A percentile compares a stretch with the other conserved stretches of the same genome.
These are phyloP conservation scores for Phaffia rhodozyma DNA, from an alignment of 1,284 basidiomycete genomes.

Conservation along the genomic window DNA sequence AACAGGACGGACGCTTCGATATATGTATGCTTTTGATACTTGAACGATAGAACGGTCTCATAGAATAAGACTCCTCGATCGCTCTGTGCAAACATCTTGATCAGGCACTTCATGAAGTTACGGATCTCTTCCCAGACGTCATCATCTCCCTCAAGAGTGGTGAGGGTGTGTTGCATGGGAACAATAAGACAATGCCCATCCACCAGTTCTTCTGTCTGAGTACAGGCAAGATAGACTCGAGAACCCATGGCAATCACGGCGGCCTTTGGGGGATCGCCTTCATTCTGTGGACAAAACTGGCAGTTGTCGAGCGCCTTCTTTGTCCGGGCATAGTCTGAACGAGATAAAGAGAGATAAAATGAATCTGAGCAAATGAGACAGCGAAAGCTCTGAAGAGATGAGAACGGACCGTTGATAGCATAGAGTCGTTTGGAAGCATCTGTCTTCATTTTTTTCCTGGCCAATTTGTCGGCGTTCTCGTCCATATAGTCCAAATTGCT, in stretches of 20 bases:
- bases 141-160: conserved; percentile 85
- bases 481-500: conserved; percentile 89
- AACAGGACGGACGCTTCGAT: conserved; percentile 52
- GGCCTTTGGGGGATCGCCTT: conserved; percentile 65
- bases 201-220: conserved; percentile 70
- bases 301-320: conserved; percentile 80
- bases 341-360: neutral
- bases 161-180: conserved; percentile 85
- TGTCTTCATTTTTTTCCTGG: conserved; percentile 82
- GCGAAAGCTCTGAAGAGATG: neutral
- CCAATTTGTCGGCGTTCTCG: conserved; percentile 85
- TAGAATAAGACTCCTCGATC: conserved; percentile 86
- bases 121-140: conserved; percentile 95
- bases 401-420: conserved; percentile 69
- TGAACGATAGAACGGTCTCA: conserved; percentile 78
- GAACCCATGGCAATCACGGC: conserved; percentile 84
- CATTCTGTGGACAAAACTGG: conserved; percentile 76
- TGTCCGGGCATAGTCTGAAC: conserved; percentile 79
- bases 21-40: conserved; percentile 75
- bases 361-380: neutral
- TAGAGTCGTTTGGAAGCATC: conserved; percentile 95
- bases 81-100: conserved; percentile 81
- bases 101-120: conserved; percentile 99
- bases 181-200: conserved; percentile 88
- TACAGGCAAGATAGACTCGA: conserved; percentile 76